Conservation (phyloP, 805 yeast genomes). For the Metschnikowia dekortorum region DNA sequence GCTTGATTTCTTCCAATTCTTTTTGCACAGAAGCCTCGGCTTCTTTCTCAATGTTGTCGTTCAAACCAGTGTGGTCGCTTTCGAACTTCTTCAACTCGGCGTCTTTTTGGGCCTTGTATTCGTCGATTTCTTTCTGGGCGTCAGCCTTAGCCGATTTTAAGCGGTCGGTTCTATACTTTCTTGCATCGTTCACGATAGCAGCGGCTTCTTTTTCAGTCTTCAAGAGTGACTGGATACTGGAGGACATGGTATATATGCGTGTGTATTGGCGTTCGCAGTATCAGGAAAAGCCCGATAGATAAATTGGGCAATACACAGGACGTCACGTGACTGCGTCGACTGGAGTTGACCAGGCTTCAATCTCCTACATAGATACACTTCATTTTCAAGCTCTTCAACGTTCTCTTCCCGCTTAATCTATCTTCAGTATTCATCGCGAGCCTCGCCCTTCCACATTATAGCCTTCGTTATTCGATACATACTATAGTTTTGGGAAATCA, state of each 20-base stretch:
- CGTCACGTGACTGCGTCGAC: not conserved
- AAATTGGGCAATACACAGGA: constrained; percentile 8
- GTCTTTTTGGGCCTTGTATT: constrained; percentile 81
- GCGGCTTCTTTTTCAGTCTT: constrained; percentile 98
- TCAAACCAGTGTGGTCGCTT: constrained; percentile 67
- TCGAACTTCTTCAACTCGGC: constrained; percentile 72
- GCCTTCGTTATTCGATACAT: not conserved
- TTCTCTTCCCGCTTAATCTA: not conserved
- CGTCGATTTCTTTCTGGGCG: constrained; percentile 84
- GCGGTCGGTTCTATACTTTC: constrained; percentile 78
- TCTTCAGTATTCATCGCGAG: too few relatives aligned
- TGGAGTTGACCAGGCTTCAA: not conserved
- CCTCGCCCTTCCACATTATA: too few relatives aligned
- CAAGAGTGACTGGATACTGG: constrained; percentile 28
- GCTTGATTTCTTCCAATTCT: constrained; percentile 67
- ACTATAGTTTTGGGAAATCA: constrained; percentile 4
- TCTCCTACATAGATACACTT: not conserved
- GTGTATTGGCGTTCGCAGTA: constrained; percentile 4
- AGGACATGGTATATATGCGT: constrained; percentile 18
- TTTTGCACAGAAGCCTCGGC: constrained; percentile 71
- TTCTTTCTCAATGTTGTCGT: constrained; percentile 70
- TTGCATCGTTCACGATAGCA: constrained; percentile 87
- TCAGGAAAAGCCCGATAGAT: constrained; percentile 5
- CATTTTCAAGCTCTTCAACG: not conserved
- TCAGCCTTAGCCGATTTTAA: constrained; percentile 92